A percentile compares a stretch with the other conserved stretches of the same genome.
Conservation (phyloP, 805 yeast genomes). For the Candida gorgasii region DNA sequence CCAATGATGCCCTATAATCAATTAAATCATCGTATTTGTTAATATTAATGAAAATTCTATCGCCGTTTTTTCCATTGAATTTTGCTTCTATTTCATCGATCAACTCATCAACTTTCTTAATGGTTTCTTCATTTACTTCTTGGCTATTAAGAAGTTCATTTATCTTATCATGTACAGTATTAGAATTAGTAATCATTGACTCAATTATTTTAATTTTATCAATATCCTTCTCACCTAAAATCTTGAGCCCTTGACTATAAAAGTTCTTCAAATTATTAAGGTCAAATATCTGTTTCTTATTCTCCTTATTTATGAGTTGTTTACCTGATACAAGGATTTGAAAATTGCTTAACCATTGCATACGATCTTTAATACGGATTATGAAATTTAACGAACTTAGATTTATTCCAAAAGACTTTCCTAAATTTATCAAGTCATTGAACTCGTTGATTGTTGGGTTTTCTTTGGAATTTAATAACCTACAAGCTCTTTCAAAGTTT, state of each 20-base stretch:
- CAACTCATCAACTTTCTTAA: constrained; percentile 25
- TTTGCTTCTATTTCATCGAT: constrained; percentile 27
- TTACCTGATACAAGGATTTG: constrained; percentile 38
- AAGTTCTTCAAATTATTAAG: constrained; percentile 30
- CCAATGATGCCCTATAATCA: constrained; percentile 19
- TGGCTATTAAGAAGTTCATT: constrained; percentile 4
- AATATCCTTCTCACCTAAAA: constrained; percentile 31
- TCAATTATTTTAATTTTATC: constrained; percentile 32
- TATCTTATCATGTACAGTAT: constrained; percentile 17
- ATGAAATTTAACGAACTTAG: constrained; percentile 47
- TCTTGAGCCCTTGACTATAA: constrained; percentile 26
- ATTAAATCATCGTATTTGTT: constrained; percentile 30
- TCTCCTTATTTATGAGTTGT: constrained; percentile 37
- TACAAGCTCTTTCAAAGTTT: constrained; percentile 50
- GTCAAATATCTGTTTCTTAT: constrained; percentile 35
- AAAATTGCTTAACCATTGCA: constrained; percentile 34
- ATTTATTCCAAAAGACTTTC: constrained; percentile 59
- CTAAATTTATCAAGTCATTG: constrained; percentile 54
- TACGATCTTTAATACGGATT: constrained; percentile 34
- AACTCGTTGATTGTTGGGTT: constrained; percentile 45
- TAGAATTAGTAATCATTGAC: constrained; percentile 26
- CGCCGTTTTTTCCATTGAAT: constrained; percentile 22
- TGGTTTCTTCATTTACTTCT: constrained; percentile 16
- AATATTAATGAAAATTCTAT: constrained; percentile 28
- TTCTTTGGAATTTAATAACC: constrained; percentile 34